Base-by-base conservation (phyloP, 2,329 filamentous ascomycete species). In the Ophiostoma tasmaniense region DNA sequence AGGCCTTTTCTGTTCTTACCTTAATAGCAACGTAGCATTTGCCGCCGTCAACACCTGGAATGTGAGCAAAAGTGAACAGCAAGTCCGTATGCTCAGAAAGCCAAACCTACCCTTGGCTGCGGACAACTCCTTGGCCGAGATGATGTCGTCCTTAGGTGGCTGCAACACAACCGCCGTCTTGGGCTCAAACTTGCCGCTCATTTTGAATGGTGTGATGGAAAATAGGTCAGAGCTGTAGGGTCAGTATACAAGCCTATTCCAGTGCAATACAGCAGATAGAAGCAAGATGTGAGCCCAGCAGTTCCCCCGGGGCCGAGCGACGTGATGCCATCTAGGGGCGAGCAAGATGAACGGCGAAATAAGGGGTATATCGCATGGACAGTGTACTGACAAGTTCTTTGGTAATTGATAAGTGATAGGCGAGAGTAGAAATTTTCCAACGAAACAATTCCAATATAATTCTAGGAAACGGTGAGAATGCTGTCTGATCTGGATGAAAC, bases 121-220 rank as follows among this genome's bases (percentile, higher is more conserved):
- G 52, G 89, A 84, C 71, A 99, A 84, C 74, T 94, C 88, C 70
- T 95, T 91, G 1, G 84, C 76, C n/a, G 89, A 88, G 75, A 99
- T 97, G 50, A 86, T 85, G 75, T 97, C 93, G 76, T 92, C 85
- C 81, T 96, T 98, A 17, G 95, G 95, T 50, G 92, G 89, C 70
- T 90, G 84, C 70, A 99, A 86, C 69, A 88, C 80, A 71, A 95
- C 89, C 2, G 91, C 85, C 35, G 82, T 81, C 79, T 95, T 96
- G 61, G 92, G 92, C 77, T 91, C 89, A 75, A 96, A 96, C 74
- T 86, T 89, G 72, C 83, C 85, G 71, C 83, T 77, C 85, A 88
- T 88, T 71, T 22, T 64, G 61, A 64, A 37, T 64, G 20, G 11
- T 25, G 20, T 6, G 7, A 28, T 28, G 55, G 14, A 13, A 61